These are phyloP conservation scores for Ocimum tenuiflorum DNA, from an alignment of 257 asterid genomes.

Conservation along the genomic window DNA sequence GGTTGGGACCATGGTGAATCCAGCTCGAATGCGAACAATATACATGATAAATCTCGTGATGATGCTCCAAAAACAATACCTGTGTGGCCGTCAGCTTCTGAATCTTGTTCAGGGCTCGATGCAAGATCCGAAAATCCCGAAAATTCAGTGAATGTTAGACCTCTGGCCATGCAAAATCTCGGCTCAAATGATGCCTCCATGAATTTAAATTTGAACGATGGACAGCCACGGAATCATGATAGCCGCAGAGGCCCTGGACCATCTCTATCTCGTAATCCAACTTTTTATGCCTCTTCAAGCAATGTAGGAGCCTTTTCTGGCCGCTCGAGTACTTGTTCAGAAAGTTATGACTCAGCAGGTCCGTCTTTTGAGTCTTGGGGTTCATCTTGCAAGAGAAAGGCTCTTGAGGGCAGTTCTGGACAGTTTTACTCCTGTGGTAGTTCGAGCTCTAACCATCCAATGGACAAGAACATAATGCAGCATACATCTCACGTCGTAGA, in stretches of 20 bases:
- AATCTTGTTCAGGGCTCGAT: background rate
- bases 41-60: too few species aligned
- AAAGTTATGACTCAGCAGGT: constrained; percentile 38
- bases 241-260: too few species aligned
- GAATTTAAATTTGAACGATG: constrained; percentile 28
- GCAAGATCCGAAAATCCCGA: too few species aligned
- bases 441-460: constrained; percentile 47
- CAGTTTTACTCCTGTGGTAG: constrained; percentile 51
- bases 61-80: constrained; percentile 31
- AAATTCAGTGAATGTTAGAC: too few species aligned
- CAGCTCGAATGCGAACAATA: too few species aligned
- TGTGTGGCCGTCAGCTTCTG: constrained; percentile 35
- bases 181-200: constrained; percentile 11
- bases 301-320: constrained; percentile 38
- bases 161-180: too few species aligned
- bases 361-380: constrained; percentile 63
- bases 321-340: constrained; percentile 33
- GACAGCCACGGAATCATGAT: too few species aligned
- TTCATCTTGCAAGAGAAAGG: constrained; percentile 74
- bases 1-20: too few species aligned
- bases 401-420: constrained; percentile 70
- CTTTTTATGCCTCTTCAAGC: constrained; percentile 35
- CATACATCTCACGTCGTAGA: constrained; percentile 38
- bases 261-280: constrained; percentile 30
- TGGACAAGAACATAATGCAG: constrained; percentile 31